Evolutionary conservation across 2,329 filamentous ascomycete genomes (phyloP).

Genomic region (Ramularia collo-cygni): DNA sequence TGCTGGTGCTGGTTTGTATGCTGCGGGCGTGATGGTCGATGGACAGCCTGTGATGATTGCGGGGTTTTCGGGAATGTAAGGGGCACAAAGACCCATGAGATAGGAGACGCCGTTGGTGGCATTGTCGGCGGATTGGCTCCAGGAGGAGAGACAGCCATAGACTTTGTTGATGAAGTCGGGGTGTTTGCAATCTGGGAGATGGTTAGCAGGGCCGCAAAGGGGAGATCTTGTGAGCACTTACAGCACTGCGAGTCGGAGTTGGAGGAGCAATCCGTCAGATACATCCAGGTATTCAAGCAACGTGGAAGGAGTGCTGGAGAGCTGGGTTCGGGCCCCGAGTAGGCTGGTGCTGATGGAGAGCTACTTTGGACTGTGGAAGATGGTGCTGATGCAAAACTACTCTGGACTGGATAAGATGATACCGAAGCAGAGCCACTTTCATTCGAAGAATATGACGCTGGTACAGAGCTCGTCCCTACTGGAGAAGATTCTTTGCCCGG

Average conservation of each 20-base stretch:
- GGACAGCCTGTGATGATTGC: slow-evolving; percentile 72
- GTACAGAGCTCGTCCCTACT: not conserved
- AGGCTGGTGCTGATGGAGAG: not conserved
- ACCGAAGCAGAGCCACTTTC: too few relatives aligned
- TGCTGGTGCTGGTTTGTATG: slow-evolving; percentile 11
- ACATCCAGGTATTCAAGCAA: slow-evolving; percentile 89
- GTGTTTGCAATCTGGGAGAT: slow-evolving; percentile 60
- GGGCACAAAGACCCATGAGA: slow-evolving; percentile 86
- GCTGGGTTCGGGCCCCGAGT: slow-evolving; percentile 13
- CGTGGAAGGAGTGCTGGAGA: slow-evolving; percentile 71
- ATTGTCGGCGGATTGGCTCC: slow-evolving; percentile 60
- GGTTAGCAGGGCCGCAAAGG: too few relatives aligned
- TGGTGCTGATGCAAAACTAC: not conserved
- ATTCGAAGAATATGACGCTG: not conserved
- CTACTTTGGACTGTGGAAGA: not conserved
- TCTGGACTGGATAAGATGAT: too few relatives aligned
- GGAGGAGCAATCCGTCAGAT: slow-evolving; percentile 65
- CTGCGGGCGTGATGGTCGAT: slow-evolving; percentile 45
- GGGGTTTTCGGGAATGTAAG: slow-evolving; percentile 69
- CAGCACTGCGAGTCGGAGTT: slow-evolving; percentile 72
- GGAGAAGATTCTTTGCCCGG: too few relatives aligned
- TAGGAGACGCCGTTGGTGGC: slow-evolving; percentile 67
- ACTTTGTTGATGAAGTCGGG: slow-evolving; percentile 68
- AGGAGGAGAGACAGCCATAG: slow-evolving; percentile 72
- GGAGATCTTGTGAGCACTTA: too few relatives aligned